These are phyloP conservation scores for Euphorbia lathyris DNA, from an alignment of 345 rosid genomes.

Conservation along the genomic window DNA sequence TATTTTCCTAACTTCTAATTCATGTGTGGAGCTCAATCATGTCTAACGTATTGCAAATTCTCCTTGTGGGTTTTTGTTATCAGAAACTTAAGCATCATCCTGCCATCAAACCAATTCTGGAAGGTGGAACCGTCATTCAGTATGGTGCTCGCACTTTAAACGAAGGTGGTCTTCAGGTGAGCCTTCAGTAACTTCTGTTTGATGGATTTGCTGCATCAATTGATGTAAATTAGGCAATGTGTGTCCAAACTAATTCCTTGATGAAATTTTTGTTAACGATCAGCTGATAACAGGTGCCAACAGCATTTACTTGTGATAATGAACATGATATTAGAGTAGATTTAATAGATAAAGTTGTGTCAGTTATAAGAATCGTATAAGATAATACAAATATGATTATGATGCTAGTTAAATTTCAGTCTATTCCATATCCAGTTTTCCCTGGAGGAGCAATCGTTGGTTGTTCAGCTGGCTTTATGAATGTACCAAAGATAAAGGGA, in stretches of 20 bases:
- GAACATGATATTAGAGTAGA: conserved; percentile 1
- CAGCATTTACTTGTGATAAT: neutral
- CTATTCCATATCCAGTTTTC: conserved; percentile 96
- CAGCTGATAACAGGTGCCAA: neutral
- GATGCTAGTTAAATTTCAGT: conserved; percentile 95
- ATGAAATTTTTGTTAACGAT: neutral
- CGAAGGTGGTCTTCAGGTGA: conserved; percentile 98
- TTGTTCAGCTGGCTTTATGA: conserved; percentile 94
- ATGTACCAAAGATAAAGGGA: conserved; percentile 97
- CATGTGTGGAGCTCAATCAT: conserved; percentile 5
- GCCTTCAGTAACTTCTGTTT: conserved; percentile 14
- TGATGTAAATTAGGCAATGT: neutral
- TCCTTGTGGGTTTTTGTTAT: conserved; percentile 13
- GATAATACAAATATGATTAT: conserved; percentile 43
- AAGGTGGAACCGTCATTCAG: conserved; percentile 88
- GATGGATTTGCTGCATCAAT: neutral
- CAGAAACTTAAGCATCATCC: conserved; percentile 96
- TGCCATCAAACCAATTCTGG: conserved; percentile 66
- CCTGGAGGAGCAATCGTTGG: conserved; percentile 97
- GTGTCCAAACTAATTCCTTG: neutral
- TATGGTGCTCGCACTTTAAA: conserved; percentile 96
- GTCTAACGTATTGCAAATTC: conserved; percentile 17
- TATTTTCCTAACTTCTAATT: neutral
- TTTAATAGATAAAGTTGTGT: neutral
- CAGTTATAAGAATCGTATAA: neutral